A percentile compares a stretch with the other conserved stretches of the same genome.
Evolutionary conservation across 306 rosid genomes (phyloP).

Genomic region (Biancaea sappan): DNA sequence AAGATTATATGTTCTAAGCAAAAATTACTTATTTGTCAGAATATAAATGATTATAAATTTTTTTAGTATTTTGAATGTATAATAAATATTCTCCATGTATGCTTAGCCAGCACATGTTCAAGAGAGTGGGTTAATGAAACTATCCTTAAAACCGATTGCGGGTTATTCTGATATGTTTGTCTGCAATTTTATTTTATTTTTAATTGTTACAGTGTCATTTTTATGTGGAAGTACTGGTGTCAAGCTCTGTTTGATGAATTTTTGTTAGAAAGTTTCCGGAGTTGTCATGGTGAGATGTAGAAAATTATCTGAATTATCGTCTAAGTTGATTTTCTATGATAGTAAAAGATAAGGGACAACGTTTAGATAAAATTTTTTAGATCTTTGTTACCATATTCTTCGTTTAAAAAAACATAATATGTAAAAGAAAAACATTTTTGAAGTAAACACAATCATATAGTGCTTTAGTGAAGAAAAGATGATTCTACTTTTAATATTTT

Average conservation of each 20-base stretch:
- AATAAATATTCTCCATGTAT: too few relatives aligned
- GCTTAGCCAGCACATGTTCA: neutral
- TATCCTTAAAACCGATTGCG: neutral
- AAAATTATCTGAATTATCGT: neutral
- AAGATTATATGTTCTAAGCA: too few relatives aligned
- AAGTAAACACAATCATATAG: too few relatives aligned
- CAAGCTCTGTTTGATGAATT: neutral
- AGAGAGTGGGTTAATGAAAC: neutral
- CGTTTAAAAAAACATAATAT: too few relatives aligned
- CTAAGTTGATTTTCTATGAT: constrained; percentile 8
- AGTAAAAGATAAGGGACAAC: neutral
- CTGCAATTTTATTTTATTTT: neutral
- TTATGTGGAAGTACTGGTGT: neutral
- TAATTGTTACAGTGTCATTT: constrained; percentile 8
- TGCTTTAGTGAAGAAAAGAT: neutral
- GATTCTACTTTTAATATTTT: too few relatives aligned
- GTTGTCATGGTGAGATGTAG: neutral
- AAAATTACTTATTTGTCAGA: too few relatives aligned
- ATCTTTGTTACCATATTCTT: neutral
- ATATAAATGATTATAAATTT: too few relatives aligned
- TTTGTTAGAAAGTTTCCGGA: neutral
- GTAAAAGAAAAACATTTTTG: neutral
- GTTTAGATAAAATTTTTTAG: too few relatives aligned
- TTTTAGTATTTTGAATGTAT: too few relatives aligned
- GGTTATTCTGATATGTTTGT: neutral